A percentile compares a stretch with the other conserved stretches of the same genome.
Conservation (phyloP, 768 basidiomycete genomes). For the Trichaptum fuscoviolaceum region DNA sequence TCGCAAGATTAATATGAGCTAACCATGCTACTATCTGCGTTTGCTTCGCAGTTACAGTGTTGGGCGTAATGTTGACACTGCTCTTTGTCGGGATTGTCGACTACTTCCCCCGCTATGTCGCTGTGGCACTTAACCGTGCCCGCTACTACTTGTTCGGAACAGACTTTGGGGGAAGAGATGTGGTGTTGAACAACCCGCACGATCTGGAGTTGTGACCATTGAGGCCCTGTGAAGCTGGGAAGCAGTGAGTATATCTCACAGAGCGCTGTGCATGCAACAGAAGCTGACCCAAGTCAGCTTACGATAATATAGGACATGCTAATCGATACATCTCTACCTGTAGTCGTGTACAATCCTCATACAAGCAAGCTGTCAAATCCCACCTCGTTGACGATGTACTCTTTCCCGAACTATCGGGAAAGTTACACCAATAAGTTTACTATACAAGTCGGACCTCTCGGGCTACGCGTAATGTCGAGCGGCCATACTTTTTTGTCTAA, state of each 20-base stretch:
- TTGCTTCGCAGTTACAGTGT: neutral
- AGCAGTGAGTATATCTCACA: neutral
- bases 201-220: neutral
- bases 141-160: neutral
- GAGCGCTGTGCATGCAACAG: too few relatives aligned
- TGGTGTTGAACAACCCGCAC: neutral
- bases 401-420: too few relatives aligned
- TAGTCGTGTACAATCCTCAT: too few relatives aligned
- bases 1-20: neutral
- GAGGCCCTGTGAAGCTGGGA: neutral
- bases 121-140: neutral
- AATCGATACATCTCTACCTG: too few relatives aligned
- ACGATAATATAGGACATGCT: too few relatives aligned
- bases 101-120: neutral
- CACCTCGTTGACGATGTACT: too few relatives aligned
- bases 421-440: neutral
- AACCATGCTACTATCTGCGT: neutral
- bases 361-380: too few relatives aligned
- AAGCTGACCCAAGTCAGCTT: too few relatives aligned
- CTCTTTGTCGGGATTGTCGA: neutral
- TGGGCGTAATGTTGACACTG: neutral
- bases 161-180: neutral
- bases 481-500: too few relatives aligned
- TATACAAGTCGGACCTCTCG: neutral
- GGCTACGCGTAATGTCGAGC: neutral